These are phyloP conservation scores for Wickerhamomyces tratensis DNA, from an alignment of 805 yeast species.

Conservation along the genomic window DNA sequence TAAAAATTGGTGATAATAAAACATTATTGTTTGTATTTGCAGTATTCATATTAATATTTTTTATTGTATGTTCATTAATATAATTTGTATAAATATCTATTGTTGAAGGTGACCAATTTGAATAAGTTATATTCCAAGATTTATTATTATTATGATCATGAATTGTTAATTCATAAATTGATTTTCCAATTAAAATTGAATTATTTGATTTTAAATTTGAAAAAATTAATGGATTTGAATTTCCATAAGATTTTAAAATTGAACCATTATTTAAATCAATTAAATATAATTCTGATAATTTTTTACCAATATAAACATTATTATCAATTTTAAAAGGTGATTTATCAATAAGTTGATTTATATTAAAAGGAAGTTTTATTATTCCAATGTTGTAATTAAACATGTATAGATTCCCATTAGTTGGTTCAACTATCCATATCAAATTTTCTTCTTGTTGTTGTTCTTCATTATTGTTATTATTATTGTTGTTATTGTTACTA, in stretches of 20 bases:
- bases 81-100: conserved; percentile 53
- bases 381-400: conserved; percentile 69
- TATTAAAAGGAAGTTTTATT: conserved; percentile 72
- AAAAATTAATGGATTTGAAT: no score
- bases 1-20: not conserved
- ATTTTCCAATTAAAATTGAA: conserved; percentile 50
- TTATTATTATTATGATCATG: conserved; percentile 47
- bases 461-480: no score
- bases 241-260: conserved; percentile 59
- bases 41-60: conserved; percentile 29
- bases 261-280: conserved; percentile 70
- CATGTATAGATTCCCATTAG: conserved; percentile 75
- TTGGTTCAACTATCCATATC: conserved; percentile 88
- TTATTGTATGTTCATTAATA: conserved; percentile 16
- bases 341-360: conserved; percentile 65
- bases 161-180: conserved; percentile 66
- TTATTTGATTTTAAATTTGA: no score
- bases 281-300: conserved; percentile 66
- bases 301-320: conserved; percentile 79
- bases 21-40: no score
- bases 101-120: conserved; percentile 72
- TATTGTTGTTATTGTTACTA: no score
- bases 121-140: conserved; percentile 78
- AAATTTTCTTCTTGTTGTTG: conserved; percentile 19
- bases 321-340: conserved; percentile 76